Evolutionary conservation across 2,329 filamentous ascomycete genomes (phyloP), one percentile per base, ranked within the genome.

Genomic region (Fusarium verrucosum): DNA sequence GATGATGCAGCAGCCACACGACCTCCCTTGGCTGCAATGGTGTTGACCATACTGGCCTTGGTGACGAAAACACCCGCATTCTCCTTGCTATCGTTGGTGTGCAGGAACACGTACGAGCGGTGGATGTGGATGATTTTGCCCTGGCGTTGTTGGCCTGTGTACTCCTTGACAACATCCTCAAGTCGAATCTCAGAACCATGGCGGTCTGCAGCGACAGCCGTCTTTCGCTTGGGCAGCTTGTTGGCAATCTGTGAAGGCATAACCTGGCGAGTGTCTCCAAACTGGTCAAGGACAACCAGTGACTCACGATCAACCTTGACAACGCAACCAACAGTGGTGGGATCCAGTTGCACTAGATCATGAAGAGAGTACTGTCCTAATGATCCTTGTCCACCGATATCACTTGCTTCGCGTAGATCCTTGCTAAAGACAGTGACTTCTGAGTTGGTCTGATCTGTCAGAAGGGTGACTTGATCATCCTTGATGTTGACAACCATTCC

Each of bases 391-490:
- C 92, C 93, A 63, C 93, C 94, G 69, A 93, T 92, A 74, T 98
- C 95, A 52, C 92, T 92, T 25, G 95, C 95, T 77, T 97, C 92
- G 68, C 96, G 88, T 60, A 99, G 80, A 79, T 99, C 95, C 76
- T 96, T 97, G 81, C 94, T 97, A 75, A 99, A 99, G 30, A 99
- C 95, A 0, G 94, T 97, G 69, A 99, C 93, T 75, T 99, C 95
- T 49, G 89, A 89, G 77, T 95, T 94, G 60, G 88, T 95, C 75
- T 95, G 92, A 78, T 99, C 95, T 43, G 92, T 97, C 66, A 99
- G 82, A 66, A 99, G 82, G 2, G 95, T 98, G 56, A 99, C 93
- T 35, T 92, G 89, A 75, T 99, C 95, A 59, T 96, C 92, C 44
- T 88, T 90, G 68, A 97, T 95, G 76, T 92, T 92, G 66, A 98